Conservation (phyloP, 2,329 filamentous ascomycete species). For the Penicillium expansum region DNA sequence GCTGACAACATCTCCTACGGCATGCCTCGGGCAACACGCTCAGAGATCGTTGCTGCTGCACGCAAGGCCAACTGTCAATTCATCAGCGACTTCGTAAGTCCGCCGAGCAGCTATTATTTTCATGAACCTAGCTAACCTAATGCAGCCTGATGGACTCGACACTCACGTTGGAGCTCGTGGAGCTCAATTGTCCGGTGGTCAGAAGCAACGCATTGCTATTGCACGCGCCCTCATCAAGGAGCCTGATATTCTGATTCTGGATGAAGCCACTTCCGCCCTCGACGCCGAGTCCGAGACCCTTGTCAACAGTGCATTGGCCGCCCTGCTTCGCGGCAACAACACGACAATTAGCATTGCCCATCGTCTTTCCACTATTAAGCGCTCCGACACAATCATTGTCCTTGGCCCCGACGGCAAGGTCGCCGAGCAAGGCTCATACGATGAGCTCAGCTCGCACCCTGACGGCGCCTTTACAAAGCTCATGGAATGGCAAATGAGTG, state of each 20-base stretch:
- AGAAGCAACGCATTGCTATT: slow-evolving; percentile 97
- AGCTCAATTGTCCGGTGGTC: slow-evolving; percentile 89
- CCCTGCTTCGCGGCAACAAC: slow-evolving; percentile 78
- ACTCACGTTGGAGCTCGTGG: slow-evolving; percentile 90
- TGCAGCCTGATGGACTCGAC: slow-evolving; percentile 81
- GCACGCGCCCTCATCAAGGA: slow-evolving; percentile 91
- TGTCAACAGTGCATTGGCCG: slow-evolving; percentile 83
- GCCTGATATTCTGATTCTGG: slow-evolving; percentile 92
- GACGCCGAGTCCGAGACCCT: slow-evolving; percentile 96
- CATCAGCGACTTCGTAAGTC: slow-evolving; percentile 80
- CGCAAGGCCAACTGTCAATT: slow-evolving; percentile 94
- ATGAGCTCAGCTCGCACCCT: slow-evolving; percentile 67
- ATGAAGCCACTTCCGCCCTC: slow-evolving; percentile 92
- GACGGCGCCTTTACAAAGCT: slow-evolving; percentile 87
- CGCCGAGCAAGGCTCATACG: slow-evolving; percentile 84
- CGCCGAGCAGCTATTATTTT: not conserved
- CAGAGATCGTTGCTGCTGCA: slow-evolving; percentile 82
- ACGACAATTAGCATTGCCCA: slow-evolving; percentile 98
- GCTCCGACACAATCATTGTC: slow-evolving; percentile 91
- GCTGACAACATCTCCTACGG: slow-evolving; percentile 89
- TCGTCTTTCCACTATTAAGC: slow-evolving; percentile 91
- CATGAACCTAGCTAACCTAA: slow-evolving; percentile 12
- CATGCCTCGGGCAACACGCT: slow-evolving; percentile 70
- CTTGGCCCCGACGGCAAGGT: slow-evolving; percentile 82
- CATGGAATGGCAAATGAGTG: slow-evolving; percentile 99